Conservation (phyloP, 129 eudicot species). For the carrot (Daucus carota) region DH1_v3.0 NC_030384.2:34823501-34824000, state of each 20-base stretch:
- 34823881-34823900: neutral
- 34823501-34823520: neutral
- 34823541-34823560: neutral
- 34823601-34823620: neutral
- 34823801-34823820: neutral
- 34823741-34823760: neutral
- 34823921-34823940: neutral
- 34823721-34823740: neutral
- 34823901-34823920: neutral
- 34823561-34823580: neutral
- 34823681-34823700: neutral
- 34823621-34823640: neutral
- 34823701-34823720: neutral
- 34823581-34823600: neutral
- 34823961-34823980: neutral
- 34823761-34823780: neutral
- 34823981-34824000: neutral
- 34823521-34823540: neutral
- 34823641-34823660: neutral
- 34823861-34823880: neutral
- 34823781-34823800: too few relatives aligned
- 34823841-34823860: neutral
- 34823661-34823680: neutral
- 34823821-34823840: neutral
- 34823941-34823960: neutral